A percentile compares a stretch with the other conserved stretches of the same genome.
Evolutionary conservation across 2,329 filamentous ascomycete genomes (phyloP).

Genomic region (Blumeria graminis): DNA sequence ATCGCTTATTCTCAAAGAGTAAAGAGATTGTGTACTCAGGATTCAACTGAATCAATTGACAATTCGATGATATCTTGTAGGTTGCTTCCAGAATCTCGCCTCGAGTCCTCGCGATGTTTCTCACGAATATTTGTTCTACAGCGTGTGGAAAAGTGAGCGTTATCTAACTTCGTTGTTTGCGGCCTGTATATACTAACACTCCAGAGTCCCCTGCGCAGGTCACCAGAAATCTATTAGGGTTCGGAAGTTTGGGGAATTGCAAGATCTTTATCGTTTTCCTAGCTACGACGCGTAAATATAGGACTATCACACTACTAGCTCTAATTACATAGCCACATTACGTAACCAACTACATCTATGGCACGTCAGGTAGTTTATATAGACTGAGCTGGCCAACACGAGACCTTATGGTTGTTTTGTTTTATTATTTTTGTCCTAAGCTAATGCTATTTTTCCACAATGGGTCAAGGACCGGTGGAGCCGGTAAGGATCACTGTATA

Average conservation of each 20-base stretch:
- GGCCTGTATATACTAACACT: neutral
- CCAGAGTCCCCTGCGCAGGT: neutral
- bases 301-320: neutral
- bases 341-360: too few relatives aligned
- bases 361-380: too few relatives aligned
- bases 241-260: neutral
- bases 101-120: neutral
- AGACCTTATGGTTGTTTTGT: too few relatives aligned
- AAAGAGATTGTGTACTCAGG: neutral
- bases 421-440: too few relatives aligned
- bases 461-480: too few relatives aligned
- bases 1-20: neutral
- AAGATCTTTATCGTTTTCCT: neutral
- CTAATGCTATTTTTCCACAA: too few relatives aligned
- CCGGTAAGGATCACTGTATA: too few relatives aligned
- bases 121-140: neutral
- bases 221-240: neutral
- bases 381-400: too few relatives aligned
- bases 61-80: neutral
- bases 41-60: neutral
- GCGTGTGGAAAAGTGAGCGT: too few relatives aligned
- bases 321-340: neutral
- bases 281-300: neutral
- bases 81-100: neutral
- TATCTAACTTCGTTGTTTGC: neutral